phyloP scores from a whole-genome alignment of 2,329 filamentous ascomycete genomes.

The Basipetospora chlamydospora region DNA sequence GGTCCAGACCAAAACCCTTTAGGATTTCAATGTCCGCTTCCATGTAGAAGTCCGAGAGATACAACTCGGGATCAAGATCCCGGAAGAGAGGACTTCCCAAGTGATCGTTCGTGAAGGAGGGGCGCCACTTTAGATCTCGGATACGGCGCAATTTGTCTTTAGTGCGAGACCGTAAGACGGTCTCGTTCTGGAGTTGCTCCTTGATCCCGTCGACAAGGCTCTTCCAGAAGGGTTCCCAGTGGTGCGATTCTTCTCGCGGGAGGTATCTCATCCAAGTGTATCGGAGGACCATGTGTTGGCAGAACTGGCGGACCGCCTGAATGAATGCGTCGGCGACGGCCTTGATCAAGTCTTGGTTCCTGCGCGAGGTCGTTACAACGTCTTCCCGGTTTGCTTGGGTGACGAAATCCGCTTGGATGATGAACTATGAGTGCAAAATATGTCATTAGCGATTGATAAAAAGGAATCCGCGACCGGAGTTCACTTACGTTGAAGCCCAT shows the following conservation, averaged over 20 bases:
- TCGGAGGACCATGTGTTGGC: conserved; percentile 19
- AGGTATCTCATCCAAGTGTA: conserved; percentile 32
- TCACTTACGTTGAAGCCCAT: conserved; percentile 26
- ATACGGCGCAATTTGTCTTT: not conserved
- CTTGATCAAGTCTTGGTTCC: conserved; percentile 22
- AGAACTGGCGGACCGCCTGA: conserved; percentile 22
- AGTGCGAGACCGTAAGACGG: conserved; percentile 6
- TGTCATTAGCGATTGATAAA: not conserved
- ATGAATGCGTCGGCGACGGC: conserved; percentile 24
- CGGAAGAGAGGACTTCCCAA: conserved; percentile 8
- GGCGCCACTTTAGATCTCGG: not conserved
- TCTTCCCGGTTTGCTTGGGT: conserved; percentile 29
- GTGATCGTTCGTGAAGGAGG: conserved; percentile 5
- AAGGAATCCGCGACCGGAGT: not conserved
- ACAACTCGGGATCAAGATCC: conserved; percentile 4
- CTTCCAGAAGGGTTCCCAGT: conserved; percentile 16
- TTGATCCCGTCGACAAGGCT: conserved; percentile 13
- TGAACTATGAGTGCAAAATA: conserved; percentile 17
- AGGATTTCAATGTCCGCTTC: conserved; percentile 5
- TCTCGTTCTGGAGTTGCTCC: conserved; percentile 6
- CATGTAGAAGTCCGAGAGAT: not conserved
- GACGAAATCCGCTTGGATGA: conserved; percentile 36
- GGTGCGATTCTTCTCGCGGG: conserved; percentile 14
- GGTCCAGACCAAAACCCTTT: not conserved
- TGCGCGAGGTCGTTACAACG: conserved; percentile 19